Conservation (phyloP, 2,329 filamentous ascomycete species). For the Paraphoma sp. region DNA sequence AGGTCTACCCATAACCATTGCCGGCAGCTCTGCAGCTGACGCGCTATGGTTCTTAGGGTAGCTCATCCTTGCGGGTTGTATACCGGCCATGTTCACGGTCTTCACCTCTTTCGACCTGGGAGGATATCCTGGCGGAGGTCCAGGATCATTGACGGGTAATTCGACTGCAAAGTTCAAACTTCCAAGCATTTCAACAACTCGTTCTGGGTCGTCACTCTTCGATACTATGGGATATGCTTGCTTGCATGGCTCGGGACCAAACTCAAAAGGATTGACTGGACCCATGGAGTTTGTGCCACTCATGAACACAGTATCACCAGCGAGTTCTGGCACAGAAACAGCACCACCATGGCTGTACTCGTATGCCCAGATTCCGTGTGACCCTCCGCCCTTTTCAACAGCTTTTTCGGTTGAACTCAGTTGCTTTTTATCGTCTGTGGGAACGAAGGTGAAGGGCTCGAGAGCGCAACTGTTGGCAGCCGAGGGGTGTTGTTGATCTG, state of each 20-base stretch:
- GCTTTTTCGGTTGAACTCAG: not conserved
- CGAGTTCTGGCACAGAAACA: slow-evolving; percentile 11
- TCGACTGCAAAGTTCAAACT: slow-evolving; percentile 14
- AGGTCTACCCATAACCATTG: slow-evolving; percentile 9
- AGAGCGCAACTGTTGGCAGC: not conserved
- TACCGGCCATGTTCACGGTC: not conserved
- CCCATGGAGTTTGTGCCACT: slow-evolving; percentile 27
- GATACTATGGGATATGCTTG: no score
- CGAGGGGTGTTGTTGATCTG: not conserved
- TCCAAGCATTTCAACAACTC: slow-evolving; percentile 12
- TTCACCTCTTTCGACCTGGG: not conserved
- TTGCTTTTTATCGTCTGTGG: not conserved
- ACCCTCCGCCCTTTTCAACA: not conserved
- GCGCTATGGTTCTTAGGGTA: not conserved
- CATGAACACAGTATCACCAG: slow-evolving; percentile 14
- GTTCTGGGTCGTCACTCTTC: not conserved
- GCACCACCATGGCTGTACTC: not conserved
- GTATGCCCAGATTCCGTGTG: not conserved
- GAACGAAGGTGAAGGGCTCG: no score
- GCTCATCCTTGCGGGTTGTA: no score
- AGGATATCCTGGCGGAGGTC: slow-evolving; percentile 5
- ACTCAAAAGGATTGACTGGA: slow-evolving; percentile 25
- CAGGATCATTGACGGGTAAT: slow-evolving; percentile 11
- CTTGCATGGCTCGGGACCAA: not conserved
- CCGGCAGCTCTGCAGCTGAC: slow-evolving; percentile 5